These are phyloP conservation scores for Cephaloascus albidus DNA, from an alignment of 805 yeast species.

Conservation along the genomic window DNA sequence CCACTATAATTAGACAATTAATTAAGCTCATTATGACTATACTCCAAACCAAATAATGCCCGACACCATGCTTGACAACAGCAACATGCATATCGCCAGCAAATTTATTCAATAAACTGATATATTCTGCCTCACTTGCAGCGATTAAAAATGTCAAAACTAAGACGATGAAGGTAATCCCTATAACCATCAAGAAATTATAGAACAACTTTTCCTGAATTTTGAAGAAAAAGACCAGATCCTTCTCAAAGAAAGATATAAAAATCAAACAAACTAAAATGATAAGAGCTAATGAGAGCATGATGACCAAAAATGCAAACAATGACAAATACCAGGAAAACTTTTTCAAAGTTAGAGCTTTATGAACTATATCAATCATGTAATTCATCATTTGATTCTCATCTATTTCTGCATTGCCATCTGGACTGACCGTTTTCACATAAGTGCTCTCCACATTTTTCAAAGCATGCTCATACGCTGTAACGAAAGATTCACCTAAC, in stretches of 20 bases:
- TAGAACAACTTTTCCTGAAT: not conserved
- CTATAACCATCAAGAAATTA: not conserved
- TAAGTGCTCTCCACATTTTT: slow-evolving; percentile 8
- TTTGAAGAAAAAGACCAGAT: not conserved
- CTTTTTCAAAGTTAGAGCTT: not conserved
- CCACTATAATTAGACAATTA: not conserved
- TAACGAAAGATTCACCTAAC: slow-evolving; percentile 30
- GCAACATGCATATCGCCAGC: not conserved
- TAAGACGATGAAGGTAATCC: not conserved
- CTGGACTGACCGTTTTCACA: not conserved
- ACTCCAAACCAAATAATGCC: not conserved
- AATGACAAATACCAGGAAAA: not conserved
- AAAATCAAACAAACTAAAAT: not conserved
- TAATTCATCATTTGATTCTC: not conserved
- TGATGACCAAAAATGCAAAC: not conserved
- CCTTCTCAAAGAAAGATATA: not conserved
- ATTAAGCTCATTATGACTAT: not conserved
- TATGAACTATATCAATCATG: not conserved
- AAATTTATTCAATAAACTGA: not conserved
- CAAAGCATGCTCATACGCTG: slow-evolving; percentile 25
- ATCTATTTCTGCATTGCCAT: not conserved
- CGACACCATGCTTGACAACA: not conserved
- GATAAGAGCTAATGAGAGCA: not conserved
- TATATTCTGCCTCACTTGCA: not conserved
- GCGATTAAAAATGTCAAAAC: not conserved